Conservation (phyloP, 2,329 filamentous ascomycete species). For the Didymella glomerata region DNA sequence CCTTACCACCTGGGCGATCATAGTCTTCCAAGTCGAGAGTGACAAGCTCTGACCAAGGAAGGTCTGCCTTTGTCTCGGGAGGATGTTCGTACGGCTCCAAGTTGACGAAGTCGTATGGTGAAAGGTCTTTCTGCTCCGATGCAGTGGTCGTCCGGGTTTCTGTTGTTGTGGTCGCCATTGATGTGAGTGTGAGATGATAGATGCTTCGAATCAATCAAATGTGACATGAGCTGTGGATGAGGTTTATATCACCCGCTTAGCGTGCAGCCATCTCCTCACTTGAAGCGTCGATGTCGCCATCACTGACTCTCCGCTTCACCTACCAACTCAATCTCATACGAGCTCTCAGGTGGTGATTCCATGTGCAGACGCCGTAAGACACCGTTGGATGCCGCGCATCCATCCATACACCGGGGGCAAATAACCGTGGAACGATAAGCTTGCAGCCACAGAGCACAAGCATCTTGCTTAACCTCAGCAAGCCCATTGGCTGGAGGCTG, state of each 20-base stretch:
- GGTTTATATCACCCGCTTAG: background rate
- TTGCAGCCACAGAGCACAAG: constrained; percentile 4
- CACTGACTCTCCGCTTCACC: background rate
- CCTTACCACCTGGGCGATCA: constrained; percentile 63
- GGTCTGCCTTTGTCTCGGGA: constrained; percentile 58
- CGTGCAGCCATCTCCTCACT: background rate
- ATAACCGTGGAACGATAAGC: background rate
- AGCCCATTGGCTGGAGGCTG: constrained; percentile 1
- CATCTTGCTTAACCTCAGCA: background rate
- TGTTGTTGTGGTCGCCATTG: constrained; percentile 34
- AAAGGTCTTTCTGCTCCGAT: constrained; percentile 21
- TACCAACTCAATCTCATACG: background rate
- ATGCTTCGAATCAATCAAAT: background rate
- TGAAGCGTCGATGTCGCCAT: constrained; percentile 10
- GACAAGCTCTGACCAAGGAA: constrained; percentile 65
- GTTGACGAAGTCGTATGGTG: constrained; percentile 45
- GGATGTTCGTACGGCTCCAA: constrained; percentile 55
- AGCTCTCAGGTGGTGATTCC: background rate
- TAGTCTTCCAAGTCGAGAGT: constrained; percentile 66
- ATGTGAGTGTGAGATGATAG: background rate
- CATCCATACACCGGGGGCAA: background rate
- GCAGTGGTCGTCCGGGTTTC: constrained; percentile 18
- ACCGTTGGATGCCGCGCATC: background rate
- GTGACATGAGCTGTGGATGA: background rate
- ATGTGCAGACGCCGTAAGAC: background rate